Conservation (phyloP, 805 yeast species). For the Maudiozyma pseudohumilis region DNA sequence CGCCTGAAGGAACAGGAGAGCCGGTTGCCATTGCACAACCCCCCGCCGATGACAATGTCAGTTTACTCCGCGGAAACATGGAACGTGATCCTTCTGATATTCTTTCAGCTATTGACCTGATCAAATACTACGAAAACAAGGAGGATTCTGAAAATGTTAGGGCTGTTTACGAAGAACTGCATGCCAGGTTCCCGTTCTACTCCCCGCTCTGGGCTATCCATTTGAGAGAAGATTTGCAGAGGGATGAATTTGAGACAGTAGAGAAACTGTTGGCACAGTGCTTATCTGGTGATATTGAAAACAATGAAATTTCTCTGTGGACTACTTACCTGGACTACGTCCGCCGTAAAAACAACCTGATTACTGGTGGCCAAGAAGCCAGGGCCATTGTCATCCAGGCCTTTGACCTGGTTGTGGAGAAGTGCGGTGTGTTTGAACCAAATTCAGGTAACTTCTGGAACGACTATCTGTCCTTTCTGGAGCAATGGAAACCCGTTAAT, state of each 20-base stretch:
- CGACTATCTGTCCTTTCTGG: conserved; percentile 71
- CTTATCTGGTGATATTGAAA: conserved; percentile 34
- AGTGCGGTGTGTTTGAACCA: conserved; percentile 66
- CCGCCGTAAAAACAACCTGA: conserved; percentile 52
- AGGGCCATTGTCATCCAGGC: conserved; percentile 67
- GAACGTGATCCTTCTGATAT: conserved; percentile 44
- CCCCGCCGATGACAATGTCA: conserved; percentile 38
- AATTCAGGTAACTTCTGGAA: conserved; percentile 65
- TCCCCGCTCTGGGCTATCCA: conserved; percentile 69
- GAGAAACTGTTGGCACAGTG: conserved; percentile 59
- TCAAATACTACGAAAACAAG: conserved; percentile 38
- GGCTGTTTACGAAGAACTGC: conserved; percentile 47
- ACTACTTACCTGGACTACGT: conserved; percentile 69
- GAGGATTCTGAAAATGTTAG: conserved; percentile 54
- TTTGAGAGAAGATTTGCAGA: conserved; percentile 50
- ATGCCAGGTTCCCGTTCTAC: conserved; percentile 56
- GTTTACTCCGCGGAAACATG: conserved; percentile 47
- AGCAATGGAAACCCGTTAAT: conserved; percentile 65
- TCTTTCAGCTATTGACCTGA: conserved; percentile 45
- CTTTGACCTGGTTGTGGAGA: conserved; percentile 68
- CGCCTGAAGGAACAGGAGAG: conserved; percentile 6
- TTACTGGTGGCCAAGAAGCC: conserved; percentile 77
- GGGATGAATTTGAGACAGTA: conserved; percentile 56
- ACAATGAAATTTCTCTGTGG: conserved; percentile 61
- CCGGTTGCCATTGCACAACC: background rate